phyloP scores from a whole-genome alignment of 768 basidiomycete genomes.

The Kwoniella botswanensis region DNA sequence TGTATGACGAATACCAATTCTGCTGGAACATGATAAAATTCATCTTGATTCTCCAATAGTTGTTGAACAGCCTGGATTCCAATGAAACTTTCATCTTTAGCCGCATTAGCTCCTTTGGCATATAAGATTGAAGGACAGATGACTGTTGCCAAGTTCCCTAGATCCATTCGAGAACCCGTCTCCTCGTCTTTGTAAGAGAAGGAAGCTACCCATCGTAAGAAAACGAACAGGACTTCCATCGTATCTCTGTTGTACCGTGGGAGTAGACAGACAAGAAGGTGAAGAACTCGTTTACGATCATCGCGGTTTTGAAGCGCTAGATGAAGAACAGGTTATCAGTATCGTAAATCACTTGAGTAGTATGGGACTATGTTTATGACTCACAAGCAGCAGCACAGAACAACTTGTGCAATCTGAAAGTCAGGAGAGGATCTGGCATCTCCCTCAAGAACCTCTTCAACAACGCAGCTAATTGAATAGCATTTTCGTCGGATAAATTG shows the following conservation, averaged over 20 bases:
- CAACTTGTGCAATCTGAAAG: slow-evolving; percentile 87
- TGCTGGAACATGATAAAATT: slow-evolving; percentile 90
- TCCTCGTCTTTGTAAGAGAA: slow-evolving; percentile 98
- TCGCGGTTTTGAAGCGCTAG: slow-evolving; percentile 73
- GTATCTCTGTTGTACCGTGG: slow-evolving; percentile 96
- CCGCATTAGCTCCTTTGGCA: slow-evolving; percentile 76
- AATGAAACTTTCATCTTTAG: slow-evolving; percentile 89
- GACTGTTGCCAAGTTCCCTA: slow-evolving; percentile 92
- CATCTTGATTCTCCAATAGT: slow-evolving; percentile 89
- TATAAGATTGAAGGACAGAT: slow-evolving; percentile 98
- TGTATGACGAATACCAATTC: slow-evolving; percentile 85
- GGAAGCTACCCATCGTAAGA: slow-evolving; percentile 98
- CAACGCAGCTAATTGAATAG: slow-evolving; percentile 93
- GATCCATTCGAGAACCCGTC: slow-evolving; percentile 98
- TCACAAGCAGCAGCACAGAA: slow-evolving; percentile 85
- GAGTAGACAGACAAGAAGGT: slow-evolving; percentile 80
- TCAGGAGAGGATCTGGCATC: slow-evolving; percentile 93
- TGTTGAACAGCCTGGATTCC: slow-evolving; percentile 84
- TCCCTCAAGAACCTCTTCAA: slow-evolving; percentile 97
- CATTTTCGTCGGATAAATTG: slow-evolving; percentile 90
- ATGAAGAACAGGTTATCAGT: background rate
- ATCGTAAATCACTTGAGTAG: background rate
- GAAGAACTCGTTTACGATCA: slow-evolving; percentile 81
- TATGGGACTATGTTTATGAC: slow-evolving; percentile 53
- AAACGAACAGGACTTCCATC: slow-evolving; percentile 95